Evolutionary conservation across 1,284 basidiomycete species (phyloP).

Genomic region (Ganoderma meredithae): DNA sequence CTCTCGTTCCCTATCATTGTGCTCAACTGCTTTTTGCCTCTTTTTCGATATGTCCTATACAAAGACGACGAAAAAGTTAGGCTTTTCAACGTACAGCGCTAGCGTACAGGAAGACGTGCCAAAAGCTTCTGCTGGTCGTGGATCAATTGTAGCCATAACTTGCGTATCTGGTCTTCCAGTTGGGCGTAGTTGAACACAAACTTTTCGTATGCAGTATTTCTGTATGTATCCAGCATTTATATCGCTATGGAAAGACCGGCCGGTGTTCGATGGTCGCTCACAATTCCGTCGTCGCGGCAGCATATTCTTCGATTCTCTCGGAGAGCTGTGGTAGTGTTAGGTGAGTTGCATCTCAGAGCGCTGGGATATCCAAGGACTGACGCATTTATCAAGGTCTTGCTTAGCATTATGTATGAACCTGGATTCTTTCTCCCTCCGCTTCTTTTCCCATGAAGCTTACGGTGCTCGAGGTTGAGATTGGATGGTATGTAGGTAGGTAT

Average conservation of each 20-base stretch:
- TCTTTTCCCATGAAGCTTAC: conserved; percentile 50
- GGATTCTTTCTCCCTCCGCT: conserved; percentile 44
- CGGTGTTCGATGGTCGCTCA: conserved; percentile 11
- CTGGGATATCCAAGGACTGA: conserved; percentile 16
- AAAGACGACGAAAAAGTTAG: not conserved
- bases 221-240: conserved; percentile 11
- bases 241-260: no score
- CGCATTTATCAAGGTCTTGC: conserved; percentile 42
- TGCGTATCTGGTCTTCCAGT: conserved; percentile 38
- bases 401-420: conserved; percentile 41
- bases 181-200: conserved; percentile 40
- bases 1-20: conserved; percentile 36
- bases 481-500: conserved; percentile 4
- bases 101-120: conserved; percentile 21
- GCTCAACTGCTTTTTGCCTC: conserved; percentile 27
- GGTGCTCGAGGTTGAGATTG: not conserved
- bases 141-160: conserved; percentile 34
- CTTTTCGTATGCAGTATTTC: conserved; percentile 36
- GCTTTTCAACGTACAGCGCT: not conserved
- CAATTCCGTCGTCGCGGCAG: conserved; percentile 33
- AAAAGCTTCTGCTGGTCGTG: conserved; percentile 33
- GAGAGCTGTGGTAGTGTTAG: conserved; percentile 24
- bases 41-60: conserved; percentile 31
- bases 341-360: not conserved
- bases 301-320: conserved; percentile 29